phyloP scores from a whole-genome alignment of 140 eudicot species.

The Erigeron philadelphicus region DNA sequence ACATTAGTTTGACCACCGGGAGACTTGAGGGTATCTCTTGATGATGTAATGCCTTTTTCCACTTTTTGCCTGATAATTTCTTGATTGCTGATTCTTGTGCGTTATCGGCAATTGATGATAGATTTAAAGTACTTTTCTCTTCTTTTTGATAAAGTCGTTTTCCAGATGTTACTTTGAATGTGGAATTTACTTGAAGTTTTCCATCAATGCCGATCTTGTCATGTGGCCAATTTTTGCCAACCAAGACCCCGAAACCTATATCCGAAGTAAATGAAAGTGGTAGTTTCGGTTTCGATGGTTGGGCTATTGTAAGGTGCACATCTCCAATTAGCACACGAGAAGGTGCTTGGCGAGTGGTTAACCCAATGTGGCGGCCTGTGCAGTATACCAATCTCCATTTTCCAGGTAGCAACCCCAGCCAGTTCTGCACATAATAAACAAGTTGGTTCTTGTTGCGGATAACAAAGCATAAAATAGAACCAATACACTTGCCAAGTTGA shows the following conservation, averaged over 20 bases:
- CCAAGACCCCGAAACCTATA: slow-evolving; percentile 47
- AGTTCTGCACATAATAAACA: slow-evolving; percentile 44
- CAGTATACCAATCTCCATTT: slow-evolving; percentile 80
- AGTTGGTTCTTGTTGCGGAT: not conserved
- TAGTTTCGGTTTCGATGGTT: slow-evolving; percentile 39
- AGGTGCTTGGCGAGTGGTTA: slow-evolving; percentile 79
- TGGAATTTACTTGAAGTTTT: slow-evolving; percentile 42
- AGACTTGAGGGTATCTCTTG: slow-evolving; percentile 70
- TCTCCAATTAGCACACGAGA: slow-evolving; percentile 67
- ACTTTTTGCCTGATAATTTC: slow-evolving; percentile 56
- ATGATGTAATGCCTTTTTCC: slow-evolving; percentile 58
- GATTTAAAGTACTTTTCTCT: slow-evolving; percentile 28
- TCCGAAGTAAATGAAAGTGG: slow-evolving; percentile 52
- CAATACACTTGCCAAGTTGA: not conserved
- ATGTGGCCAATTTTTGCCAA: slow-evolving; percentile 73
- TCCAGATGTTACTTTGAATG: slow-evolving; percentile 59
- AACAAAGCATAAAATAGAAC: not conserved
- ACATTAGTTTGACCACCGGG: slow-evolving; percentile 63
- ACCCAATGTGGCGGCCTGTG: slow-evolving; percentile 85
- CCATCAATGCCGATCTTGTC: slow-evolving; percentile 66
- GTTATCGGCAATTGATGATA: slow-evolving; percentile 24
- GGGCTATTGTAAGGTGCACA: slow-evolving; percentile 49
- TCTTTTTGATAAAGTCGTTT: slow-evolving; percentile 64
- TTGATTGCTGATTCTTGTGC: slow-evolving; percentile 43
- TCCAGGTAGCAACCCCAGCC: slow-evolving; percentile 71